These are phyloP conservation scores for Plenodomus lindquistii DNA, from an alignment of 2,329 filamentous ascomycete genomes.

Conservation along the genomic window DNA sequence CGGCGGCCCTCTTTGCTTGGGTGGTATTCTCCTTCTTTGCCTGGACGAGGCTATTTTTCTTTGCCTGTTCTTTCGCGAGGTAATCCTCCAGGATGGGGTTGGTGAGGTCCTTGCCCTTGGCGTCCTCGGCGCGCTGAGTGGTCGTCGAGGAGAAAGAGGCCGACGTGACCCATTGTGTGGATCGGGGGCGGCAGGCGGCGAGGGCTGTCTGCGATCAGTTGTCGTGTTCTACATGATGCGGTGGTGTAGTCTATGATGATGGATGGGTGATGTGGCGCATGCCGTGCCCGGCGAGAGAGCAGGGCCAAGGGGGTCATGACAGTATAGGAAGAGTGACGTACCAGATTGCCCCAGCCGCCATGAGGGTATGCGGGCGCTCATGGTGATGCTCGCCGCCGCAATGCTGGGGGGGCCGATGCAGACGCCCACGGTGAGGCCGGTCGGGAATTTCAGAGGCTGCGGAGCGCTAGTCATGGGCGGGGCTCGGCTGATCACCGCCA, in stretches of 20 bases:
- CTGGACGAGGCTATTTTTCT: not conserved
- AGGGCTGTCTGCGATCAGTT: slow-evolving; percentile 24
- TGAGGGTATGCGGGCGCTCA: slow-evolving; percentile 69
- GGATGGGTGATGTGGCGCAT: not conserved
- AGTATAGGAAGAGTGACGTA: slow-evolving; percentile 53
- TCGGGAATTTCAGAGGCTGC: slow-evolving; percentile 22
- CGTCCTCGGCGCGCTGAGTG: slow-evolving; percentile 16
- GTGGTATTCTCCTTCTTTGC: not conserved
- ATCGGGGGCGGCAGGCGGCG: slow-evolving; percentile 24
- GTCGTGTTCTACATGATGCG: too few species aligned
- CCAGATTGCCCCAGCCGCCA: slow-evolving; percentile 64
- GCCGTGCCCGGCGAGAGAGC: not conserved
- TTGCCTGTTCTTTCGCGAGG: slow-evolving; percentile 27
- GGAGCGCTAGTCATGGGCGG: not conserved
- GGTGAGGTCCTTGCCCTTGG: slow-evolving; percentile 22
- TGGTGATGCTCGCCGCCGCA: slow-evolving; percentile 45
- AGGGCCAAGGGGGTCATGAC: not conserved
- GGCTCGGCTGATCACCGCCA: slow-evolving; percentile 8
- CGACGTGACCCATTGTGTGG: slow-evolving; percentile 16
- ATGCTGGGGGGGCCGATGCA: slow-evolving; percentile 27
- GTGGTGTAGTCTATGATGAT: too few species aligned
- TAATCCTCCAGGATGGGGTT: slow-evolving; percentile 68
- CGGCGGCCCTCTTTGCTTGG: not conserved
- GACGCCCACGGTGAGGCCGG: slow-evolving; percentile 7
- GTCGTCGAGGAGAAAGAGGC: slow-evolving; percentile 17